phyloP scores from a whole-genome alignment of 2,329 filamentous ascomycete genomes.

The Aureobasidium lini region DNA sequence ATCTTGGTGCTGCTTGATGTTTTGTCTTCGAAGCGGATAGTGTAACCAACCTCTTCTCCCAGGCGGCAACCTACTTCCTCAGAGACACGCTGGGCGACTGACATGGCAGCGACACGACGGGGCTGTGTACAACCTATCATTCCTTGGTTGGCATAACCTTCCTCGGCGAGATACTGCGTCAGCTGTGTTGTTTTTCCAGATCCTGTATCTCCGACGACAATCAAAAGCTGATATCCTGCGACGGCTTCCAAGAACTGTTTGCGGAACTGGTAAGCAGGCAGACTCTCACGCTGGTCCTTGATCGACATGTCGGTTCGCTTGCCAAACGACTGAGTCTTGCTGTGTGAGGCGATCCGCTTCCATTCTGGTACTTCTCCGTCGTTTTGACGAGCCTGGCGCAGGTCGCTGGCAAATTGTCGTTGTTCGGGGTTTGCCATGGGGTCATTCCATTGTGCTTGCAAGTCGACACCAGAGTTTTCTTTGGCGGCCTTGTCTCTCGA shows the following conservation, averaged over 20 bases:
- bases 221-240: conserved; percentile 77
- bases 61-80: conserved; percentile 90
- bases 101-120: conserved; percentile 94
- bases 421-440: conserved; percentile 85
- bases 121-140: conserved; percentile 96
- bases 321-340: conserved; percentile 72
- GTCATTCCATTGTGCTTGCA: conserved; percentile 91
- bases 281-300: conserved; percentile 82
- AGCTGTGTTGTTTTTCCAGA: conserved; percentile 96
- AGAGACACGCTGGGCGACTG: conserved; percentile 90
- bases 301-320: conserved; percentile 87
- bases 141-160: conserved; percentile 76
- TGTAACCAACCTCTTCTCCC: conserved; percentile 91
- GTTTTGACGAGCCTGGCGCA: conserved; percentile 60
- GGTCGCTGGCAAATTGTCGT: conserved; percentile 79
- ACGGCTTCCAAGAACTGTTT: conserved; percentile 83
- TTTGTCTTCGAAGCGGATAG: conserved; percentile 93
- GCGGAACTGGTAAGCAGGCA: conserved; percentile 86
- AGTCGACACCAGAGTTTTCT: conserved; percentile 67
- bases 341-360: conserved; percentile 70
- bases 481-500: conserved; percentile 70
- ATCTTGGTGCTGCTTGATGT: conserved; percentile 83
- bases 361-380: conserved; percentile 72
- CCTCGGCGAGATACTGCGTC: conserved; percentile 91
- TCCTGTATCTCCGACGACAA: conserved; percentile 95